phyloP scores from a whole-genome alignment of 192 early-diverging fungal species.

The Backusella morwellensis region DNA sequence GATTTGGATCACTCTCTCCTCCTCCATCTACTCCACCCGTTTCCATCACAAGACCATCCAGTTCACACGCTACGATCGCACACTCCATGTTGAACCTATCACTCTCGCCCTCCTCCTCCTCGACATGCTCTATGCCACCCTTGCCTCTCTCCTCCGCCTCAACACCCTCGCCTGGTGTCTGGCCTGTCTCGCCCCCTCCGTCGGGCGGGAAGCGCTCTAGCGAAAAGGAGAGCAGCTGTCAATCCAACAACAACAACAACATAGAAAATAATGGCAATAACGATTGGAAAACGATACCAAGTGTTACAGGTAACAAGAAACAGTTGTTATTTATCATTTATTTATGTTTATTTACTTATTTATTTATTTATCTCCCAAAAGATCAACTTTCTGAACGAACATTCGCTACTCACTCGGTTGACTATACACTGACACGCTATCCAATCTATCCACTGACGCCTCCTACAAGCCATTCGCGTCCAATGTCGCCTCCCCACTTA shows the following conservation, averaged over 20 bases:
- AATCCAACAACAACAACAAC: not conserved
- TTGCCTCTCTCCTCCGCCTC: constrained; percentile 2
- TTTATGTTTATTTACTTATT: constrained; percentile 1
- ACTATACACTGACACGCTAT: constrained; percentile 28
- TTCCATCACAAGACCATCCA: constrained; percentile 16
- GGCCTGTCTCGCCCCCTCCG: constrained; percentile 7
- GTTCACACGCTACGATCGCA: constrained; percentile 20
- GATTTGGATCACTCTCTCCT: constrained; percentile 17
- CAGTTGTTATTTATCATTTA: not conserved
- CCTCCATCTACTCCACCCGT: constrained; percentile 11
- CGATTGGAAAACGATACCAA: constrained; percentile 32
- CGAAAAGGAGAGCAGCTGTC: not conserved
- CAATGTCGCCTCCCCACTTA: constrained; percentile 12
- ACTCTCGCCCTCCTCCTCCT: constrained; percentile 25
- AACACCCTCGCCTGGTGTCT: constrained; percentile 13
- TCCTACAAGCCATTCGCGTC: constrained; percentile 22
- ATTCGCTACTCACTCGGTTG: constrained; percentile 27
- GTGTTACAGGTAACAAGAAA: constrained; percentile 29
- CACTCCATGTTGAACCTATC: constrained; percentile 31
- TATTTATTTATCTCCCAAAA: not conserved
- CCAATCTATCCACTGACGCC: constrained; percentile 41
- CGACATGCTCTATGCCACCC: constrained; percentile 6
- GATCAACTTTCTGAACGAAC: constrained; percentile 39
- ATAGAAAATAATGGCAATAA: not conserved
- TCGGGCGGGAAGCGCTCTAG: not conserved